Base-by-base conservation (phyloP, 345 rosid species). In the Lumnitzera littorea region DNA sequence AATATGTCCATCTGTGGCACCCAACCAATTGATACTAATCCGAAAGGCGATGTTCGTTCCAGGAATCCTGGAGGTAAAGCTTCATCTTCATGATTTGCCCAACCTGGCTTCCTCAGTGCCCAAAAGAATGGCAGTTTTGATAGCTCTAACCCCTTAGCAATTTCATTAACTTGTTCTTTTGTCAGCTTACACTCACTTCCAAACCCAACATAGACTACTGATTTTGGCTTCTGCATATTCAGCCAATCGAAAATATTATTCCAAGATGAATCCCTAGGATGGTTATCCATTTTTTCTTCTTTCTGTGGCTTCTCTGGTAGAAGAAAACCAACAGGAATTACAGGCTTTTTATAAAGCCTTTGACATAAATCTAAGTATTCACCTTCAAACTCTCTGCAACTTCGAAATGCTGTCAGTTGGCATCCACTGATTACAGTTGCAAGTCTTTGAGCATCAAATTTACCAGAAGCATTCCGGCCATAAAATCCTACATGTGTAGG, bases 61-160 rank as follows among this genome's bases (percentile, higher is more conserved):
- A 3, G 8, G 29, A 72, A 76, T 13, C 73, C 74, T 1, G 11
- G 2, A 15, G 76, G 76, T 23, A 72, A 24, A 8, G 62, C 58
- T 14, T 76, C 74, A 14, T 17, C 24, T 20, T 61, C 71, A 11
- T 58, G 27, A 11, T 2, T 49, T 11, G 71, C 73, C 79, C 75
- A 67, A 41, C 9, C 12, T 4, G 79, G 79, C 55, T 53, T 64
- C n/a, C 71, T 54, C 10, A 71, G 25, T 15, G 66, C 76, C 76
- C 80, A 76, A 3, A 72, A 53, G 15, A 71, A 76, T 12, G 80
- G 71, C 29, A 76, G 12, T 16, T 50, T 61, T 0, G 80, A 71
- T 3, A 65, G 3, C 65, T 72, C 76, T 16, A 76, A 53, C 11
- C 76, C 76, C 10, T 61, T 48, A 0, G 74, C 80, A 1, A 76